These are phyloP conservation scores for Exophiala spinifera DNA, from an alignment of 2,329 filamentous ascomycete species.

Conservation along the genomic window DNA sequence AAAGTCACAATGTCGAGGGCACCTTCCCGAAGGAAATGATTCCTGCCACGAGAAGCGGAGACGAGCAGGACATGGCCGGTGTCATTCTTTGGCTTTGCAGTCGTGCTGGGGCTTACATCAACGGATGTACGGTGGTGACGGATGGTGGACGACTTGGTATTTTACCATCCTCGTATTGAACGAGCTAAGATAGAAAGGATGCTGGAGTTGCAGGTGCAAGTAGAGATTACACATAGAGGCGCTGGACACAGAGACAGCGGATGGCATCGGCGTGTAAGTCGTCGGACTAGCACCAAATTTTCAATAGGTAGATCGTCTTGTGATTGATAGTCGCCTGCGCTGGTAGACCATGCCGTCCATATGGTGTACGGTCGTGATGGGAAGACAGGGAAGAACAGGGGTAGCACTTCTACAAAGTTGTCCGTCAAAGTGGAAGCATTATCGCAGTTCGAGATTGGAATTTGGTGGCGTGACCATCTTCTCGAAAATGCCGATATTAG, in stretches of 20 bases:
- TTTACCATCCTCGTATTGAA: constrained; percentile 55
- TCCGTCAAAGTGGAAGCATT: no score
- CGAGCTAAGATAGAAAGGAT: not conserved
- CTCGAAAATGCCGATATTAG: constrained; percentile 1
- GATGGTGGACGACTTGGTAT: constrained; percentile 62
- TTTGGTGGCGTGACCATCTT: constrained; percentile 3
- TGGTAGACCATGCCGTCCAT: no score
- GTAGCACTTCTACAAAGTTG: not conserved
- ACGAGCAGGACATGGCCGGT: constrained; percentile 62
- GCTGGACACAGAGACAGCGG: not conserved
- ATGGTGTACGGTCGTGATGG: no score
- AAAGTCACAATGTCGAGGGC: constrained; percentile 38
- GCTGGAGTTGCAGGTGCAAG: no score
- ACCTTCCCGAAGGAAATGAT: constrained; percentile 45
- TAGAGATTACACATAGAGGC: no score
- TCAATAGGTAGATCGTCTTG: no score
- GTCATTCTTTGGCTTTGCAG: constrained; percentile 64
- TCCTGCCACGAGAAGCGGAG: constrained; percentile 56
- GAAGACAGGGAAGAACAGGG: no score
- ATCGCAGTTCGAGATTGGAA: not conserved
- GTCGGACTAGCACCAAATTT: no score
- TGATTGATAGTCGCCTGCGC: not conserved
- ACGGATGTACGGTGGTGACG: constrained; percentile 60
- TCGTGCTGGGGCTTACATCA: constrained; percentile 63
- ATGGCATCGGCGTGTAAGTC: no score